Conservation (phyloP, 78 protist genomes). For the Chrysochromulina tobinii region DNA sequence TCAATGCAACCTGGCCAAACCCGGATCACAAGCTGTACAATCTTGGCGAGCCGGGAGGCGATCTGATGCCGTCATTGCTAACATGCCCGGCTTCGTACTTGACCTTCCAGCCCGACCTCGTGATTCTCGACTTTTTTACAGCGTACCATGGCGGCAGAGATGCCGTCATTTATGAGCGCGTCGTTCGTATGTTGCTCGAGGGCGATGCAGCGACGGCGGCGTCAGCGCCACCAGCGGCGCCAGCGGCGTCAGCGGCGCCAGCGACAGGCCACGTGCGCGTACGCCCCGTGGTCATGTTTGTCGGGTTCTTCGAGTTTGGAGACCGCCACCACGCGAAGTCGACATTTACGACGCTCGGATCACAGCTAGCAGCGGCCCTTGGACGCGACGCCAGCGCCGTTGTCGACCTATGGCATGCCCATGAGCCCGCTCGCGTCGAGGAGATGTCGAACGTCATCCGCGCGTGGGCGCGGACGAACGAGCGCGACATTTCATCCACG, state of each 20-base stretch:
- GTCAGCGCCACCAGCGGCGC: no score
- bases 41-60: neutral
- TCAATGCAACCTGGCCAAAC: neutral
- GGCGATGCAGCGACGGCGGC: no score
- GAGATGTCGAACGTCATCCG: neutral
- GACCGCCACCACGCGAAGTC: neutral
- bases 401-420: neutral
- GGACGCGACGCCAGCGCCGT: neutral
- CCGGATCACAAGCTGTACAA: neutral
- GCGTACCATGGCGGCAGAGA: neutral
- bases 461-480: neutral
- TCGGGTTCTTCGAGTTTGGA: neutral
- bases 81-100: neutral
- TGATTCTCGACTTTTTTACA: neutral
- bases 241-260: no score
- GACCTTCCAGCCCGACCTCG: neutral
- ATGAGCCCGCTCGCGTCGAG: neutral
- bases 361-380: neutral
- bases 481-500: no score
- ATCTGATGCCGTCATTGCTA: neutral
- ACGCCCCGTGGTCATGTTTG: neutral
- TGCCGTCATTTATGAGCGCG: neutral
- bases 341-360: no score
- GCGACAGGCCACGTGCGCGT: no score
- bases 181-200: neutral